Conservation (phyloP, 805 yeast genomes). For the Isabelozyma gotoi region DNA sequence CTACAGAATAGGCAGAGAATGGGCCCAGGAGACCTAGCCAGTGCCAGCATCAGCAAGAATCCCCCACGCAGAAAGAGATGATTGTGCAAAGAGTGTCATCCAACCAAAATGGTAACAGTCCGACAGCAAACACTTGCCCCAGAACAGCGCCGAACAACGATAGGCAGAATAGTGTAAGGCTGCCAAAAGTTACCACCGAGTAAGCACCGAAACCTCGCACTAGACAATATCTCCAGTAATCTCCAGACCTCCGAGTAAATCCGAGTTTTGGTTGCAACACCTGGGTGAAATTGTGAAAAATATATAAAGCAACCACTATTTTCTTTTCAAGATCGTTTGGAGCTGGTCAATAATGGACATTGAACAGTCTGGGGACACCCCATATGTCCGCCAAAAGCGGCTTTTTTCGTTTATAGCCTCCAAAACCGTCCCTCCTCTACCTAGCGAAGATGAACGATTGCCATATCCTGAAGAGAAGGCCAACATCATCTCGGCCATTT, state of each 20-base stretch:
- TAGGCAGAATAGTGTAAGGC: too few relatives aligned
- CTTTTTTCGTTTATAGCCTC: conserved; percentile 10
- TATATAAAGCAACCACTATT: neutral
- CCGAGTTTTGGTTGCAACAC: neutral
- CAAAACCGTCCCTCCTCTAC: conserved; percentile 11
- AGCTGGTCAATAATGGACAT: neutral
- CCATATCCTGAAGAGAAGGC: conserved; percentile 5
- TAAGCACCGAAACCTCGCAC: neutral
- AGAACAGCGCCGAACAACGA: too few relatives aligned
- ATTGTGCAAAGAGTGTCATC: too few relatives aligned
- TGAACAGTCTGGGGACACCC: neutral
- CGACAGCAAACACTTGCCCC: too few relatives aligned
- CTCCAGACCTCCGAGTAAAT: too few relatives aligned
- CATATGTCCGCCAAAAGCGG: conserved; percentile 2
- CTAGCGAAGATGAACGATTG: conserved; percentile 9
- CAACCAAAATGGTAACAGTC: too few relatives aligned
- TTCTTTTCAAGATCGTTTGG: neutral
- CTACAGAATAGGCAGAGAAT: too few relatives aligned
- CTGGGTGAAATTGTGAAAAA: too few relatives aligned
- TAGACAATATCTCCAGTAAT: neutral
- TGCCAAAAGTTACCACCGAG: neutral
- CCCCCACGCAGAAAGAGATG: too few relatives aligned
- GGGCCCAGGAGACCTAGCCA: too few relatives aligned
- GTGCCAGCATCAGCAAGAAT: too few relatives aligned
- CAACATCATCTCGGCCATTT: conserved; percentile 11